Conservation (phyloP, 768 basidiomycete species). For the Mycena haematopus region DNA sequence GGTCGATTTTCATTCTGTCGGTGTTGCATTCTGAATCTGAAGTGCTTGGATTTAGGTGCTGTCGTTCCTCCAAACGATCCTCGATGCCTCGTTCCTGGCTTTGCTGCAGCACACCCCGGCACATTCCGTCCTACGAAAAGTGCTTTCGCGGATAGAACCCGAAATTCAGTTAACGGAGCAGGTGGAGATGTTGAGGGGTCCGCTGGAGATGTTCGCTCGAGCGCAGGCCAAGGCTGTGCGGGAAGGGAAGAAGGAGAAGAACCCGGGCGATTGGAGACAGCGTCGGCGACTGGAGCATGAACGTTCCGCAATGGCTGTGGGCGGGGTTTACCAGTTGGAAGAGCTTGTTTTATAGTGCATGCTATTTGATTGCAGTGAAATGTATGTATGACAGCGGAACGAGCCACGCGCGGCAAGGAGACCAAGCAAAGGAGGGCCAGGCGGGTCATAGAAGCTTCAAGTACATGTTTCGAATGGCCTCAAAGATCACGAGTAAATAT, state of each 20-base stretch:
- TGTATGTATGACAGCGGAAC: slow-evolving; percentile 32
- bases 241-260: slow-evolving; percentile 46
- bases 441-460: slow-evolving; percentile 31
- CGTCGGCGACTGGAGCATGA: slow-evolving; percentile 60
- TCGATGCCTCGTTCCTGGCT: slow-evolving; percentile 75
- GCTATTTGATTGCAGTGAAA: neutral
- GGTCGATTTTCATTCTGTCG: slow-evolving; percentile 36
- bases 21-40: neutral
- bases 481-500: slow-evolving; percentile 19
- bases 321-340: slow-evolving; percentile 73
- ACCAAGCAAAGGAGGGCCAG: slow-evolving; percentile 15
- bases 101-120: slow-evolving; percentile 70
- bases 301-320: slow-evolving; percentile 55
- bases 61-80: slow-evolving; percentile 64
- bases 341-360: slow-evolving; percentile 59
- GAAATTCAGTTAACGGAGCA: slow-evolving; percentile 58
- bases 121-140: slow-evolving; percentile 54
- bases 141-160: slow-evolving; percentile 59
- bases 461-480: slow-evolving; percentile 26
- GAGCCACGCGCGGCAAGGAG: slow-evolving; percentile 26
- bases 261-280: slow-evolving; percentile 55
- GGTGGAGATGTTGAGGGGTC: slow-evolving; percentile 62
- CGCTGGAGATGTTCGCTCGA: slow-evolving; percentile 66
- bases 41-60: slow-evolving; percentile 55
- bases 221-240: slow-evolving; percentile 56